These are phyloP conservation scores for Yarrowia porcina DNA, from an alignment of 805 yeast genomes.

Conservation along the genomic window DNA sequence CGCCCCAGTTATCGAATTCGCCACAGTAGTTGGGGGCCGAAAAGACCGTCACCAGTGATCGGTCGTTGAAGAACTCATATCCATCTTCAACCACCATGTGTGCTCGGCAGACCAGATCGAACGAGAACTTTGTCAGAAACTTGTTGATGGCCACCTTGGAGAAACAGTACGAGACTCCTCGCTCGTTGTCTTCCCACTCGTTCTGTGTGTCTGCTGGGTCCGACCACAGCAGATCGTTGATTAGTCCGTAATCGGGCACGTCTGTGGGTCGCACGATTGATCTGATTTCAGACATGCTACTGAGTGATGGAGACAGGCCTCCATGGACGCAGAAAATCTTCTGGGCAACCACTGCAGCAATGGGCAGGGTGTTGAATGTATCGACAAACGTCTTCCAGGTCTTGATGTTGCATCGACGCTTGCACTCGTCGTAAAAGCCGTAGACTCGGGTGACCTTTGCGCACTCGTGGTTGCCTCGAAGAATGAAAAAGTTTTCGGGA, in stretches of 20 bases:
- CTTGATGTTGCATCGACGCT: constrained; percentile 85
- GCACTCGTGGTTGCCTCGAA: constrained; percentile 96
- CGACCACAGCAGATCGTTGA: constrained; percentile 77
- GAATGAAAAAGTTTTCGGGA: constrained; percentile 90
- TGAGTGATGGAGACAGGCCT: constrained; percentile 72
- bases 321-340: constrained; percentile 92
- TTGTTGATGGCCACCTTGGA: constrained; percentile 76
- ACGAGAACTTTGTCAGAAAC: constrained; percentile 67
- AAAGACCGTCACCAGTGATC: constrained; percentile 68
- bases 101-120: constrained; percentile 79
- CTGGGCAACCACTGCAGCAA: constrained; percentile 93
- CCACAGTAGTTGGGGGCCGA: constrained; percentile 78
- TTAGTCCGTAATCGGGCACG: constrained; percentile 77
- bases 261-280: constrained; percentile 78
- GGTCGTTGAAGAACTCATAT: constrained; percentile 70
- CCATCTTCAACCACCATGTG: constrained; percentile 88
- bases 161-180: constrained; percentile 80
- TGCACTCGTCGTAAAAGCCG: constrained; percentile 98
- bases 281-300: constrained; percentile 70
- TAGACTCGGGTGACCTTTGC: constrained; percentile 95
- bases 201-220: constrained; percentile 80
- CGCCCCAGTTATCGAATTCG: constrained; percentile 94
- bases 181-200: constrained; percentile 85
- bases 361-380: constrained; percentile 91
- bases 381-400: constrained; percentile 93